Evolutionary conservation across 1,284 basidiomycete species (phyloP).

Genomic region (Heliocybe sulcata): DNA sequence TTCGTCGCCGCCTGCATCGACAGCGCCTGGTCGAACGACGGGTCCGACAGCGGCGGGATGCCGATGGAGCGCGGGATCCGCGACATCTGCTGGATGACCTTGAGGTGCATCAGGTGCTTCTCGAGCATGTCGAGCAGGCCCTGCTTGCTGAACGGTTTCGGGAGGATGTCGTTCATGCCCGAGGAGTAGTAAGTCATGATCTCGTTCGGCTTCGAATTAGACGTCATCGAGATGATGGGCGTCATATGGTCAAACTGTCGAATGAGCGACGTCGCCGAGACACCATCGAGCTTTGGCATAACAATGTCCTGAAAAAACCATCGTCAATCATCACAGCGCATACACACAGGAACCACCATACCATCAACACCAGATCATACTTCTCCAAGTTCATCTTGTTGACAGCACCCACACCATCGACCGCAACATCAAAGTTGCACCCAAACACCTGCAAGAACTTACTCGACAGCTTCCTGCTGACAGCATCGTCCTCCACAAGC

Average conservation of each 20-base stretch:
- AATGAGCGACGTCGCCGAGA: slow-evolving; percentile 88
- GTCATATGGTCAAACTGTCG: slow-evolving; percentile 92
- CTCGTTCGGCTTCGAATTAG: slow-evolving; percentile 87
- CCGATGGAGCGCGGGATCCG: slow-evolving; percentile 68
- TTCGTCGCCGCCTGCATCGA: slow-evolving; percentile 18
- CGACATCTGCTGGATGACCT: slow-evolving; percentile 80
- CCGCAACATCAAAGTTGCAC: slow-evolving; percentile 90
- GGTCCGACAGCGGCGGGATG: slow-evolving; percentile 62
- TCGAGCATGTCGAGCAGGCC: slow-evolving; percentile 89
- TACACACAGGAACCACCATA: slow-evolving; percentile 28
- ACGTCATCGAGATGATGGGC: slow-evolving; percentile 96
- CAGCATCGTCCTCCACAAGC: slow-evolving; percentile 93
- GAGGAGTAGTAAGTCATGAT: slow-evolving; percentile 89
- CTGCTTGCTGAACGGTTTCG: slow-evolving; percentile 95
- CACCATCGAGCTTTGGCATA: slow-evolving; percentile 90
- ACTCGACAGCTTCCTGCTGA: slow-evolving; percentile 81
- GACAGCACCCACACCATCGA: slow-evolving; percentile 90
- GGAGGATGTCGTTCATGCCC: slow-evolving; percentile 96
- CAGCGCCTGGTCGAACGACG: slow-evolving; percentile 50
- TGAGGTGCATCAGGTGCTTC: slow-evolving; percentile 93
- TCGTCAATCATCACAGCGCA: slow-evolving; percentile 7
- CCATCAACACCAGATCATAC: slow-evolving; percentile 94
- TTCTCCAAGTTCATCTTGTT: slow-evolving; percentile 95
- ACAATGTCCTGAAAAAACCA: slow-evolving; percentile 68
- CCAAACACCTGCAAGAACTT: slow-evolving; percentile 96